Conservation (phyloP, 2,329 filamentous ascomycete species). For the Akanthomyces dipterigenus region DNA sequence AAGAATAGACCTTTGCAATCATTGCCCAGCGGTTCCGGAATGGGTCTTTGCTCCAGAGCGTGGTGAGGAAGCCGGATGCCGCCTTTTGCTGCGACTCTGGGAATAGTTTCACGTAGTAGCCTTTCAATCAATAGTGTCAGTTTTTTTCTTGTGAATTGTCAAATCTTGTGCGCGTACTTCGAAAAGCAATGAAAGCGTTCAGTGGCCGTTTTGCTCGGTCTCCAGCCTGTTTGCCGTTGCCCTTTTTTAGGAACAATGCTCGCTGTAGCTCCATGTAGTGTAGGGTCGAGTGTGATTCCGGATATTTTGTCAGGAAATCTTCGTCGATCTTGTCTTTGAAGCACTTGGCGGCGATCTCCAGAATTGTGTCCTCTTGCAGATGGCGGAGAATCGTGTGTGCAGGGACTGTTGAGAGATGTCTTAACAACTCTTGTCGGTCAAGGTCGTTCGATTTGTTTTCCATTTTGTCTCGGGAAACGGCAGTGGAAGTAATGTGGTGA, state of each 20-base stretch:
- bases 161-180: conserved; percentile 18
- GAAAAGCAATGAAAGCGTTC: conserved; percentile 28
- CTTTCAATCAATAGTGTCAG: conserved; percentile 21
- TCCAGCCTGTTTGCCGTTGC: background rate
- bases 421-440: conserved; percentile 14
- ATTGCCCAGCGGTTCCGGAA: conserved; percentile 46
- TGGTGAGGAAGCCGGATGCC: conserved; percentile 41
- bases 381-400: conserved; percentile 16
- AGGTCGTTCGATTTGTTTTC: background rate
- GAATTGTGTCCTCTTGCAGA: conserved; percentile 17
- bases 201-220: conserved; percentile 22
- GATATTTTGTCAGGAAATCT: background rate
- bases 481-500: background rate
- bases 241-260: background rate
- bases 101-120: conserved; percentile 41
- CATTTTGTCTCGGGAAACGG: conserved; percentile 13
- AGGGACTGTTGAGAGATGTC: conserved; percentile 12
- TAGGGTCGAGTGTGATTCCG: background rate
- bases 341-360: conserved; percentile 17
- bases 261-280: background rate
- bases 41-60: conserved; percentile 43
- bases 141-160: background rate
- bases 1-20: conserved; percentile 48
- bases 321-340: conserved; percentile 5
- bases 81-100: conserved; percentile 42